phyloP scores from a whole-genome alignment of 805 yeast genomes.

The Yarrowia deformans region DNA sequence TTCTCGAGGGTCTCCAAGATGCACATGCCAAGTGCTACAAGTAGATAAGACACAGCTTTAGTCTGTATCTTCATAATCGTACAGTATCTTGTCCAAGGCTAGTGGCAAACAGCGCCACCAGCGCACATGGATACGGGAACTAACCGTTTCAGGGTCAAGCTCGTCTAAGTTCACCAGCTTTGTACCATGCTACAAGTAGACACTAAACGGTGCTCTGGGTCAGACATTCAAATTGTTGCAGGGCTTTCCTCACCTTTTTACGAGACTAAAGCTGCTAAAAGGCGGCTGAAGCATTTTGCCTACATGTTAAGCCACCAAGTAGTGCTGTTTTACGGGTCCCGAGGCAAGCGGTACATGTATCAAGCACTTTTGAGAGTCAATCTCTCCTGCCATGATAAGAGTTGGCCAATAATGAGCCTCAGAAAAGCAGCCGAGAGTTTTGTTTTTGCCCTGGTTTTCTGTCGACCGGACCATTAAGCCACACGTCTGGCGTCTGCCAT shows the following conservation, averaged over 20 bases:
- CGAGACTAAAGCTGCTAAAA: neutral
- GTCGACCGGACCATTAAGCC: neutral
- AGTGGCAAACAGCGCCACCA: neutral
- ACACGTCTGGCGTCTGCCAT: neutral
- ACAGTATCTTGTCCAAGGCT: neutral
- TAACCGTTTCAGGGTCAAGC: constrained; percentile 3
- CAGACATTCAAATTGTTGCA: neutral
- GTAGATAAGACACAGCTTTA: neutral
- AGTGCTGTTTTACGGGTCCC: neutral
- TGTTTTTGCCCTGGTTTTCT: neutral
- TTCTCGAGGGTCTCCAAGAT: neutral
- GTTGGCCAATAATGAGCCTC: constrained; percentile 22
- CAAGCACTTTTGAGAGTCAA: constrained; percentile 1
- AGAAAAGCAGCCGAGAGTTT: neutral
- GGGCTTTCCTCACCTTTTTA: neutral
- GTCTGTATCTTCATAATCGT: neutral
- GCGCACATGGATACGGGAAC: neutral
- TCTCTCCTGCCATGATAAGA: constrained; percentile 11
- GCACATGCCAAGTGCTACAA: neutral
- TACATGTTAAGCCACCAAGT: constrained; percentile 11
- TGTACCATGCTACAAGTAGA: neutral
- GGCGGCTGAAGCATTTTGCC: constrained; percentile 27
- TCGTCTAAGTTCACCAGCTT: constrained; percentile 4
- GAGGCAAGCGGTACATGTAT: constrained; percentile 1
- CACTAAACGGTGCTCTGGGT: neutral